A percentile compares a stretch with the other conserved stretches of the same genome.
These are phyloP conservation scores for Colletotrichum endophyticum DNA, from an alignment of 2,329 filamentous ascomycete genomes.

Conservation along the genomic window DNA sequence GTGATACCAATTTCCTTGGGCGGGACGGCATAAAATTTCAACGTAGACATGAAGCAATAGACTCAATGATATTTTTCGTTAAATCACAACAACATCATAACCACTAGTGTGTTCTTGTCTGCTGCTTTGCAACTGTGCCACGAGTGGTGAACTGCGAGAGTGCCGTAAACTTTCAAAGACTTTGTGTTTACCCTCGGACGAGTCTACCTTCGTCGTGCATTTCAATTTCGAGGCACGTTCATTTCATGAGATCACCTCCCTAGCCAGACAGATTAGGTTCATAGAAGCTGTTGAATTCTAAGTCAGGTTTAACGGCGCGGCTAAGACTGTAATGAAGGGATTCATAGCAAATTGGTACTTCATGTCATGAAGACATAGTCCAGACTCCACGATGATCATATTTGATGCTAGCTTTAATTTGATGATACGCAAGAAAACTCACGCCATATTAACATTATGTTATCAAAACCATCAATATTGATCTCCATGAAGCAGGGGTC, in stretches of 20 bases:
- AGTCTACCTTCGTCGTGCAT: rapidly evolving
- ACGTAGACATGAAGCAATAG: conserved; percentile 2
- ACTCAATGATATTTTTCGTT: neutral
- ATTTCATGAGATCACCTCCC: neutral
- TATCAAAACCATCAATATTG: neutral
- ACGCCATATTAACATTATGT: neutral
- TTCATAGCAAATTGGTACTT: neutral
- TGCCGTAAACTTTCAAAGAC: neutral
- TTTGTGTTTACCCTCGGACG: neutral
- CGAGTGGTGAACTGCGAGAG: neutral
- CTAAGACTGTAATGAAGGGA: neutral
- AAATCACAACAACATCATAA: neutral
- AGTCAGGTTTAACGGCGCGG: neutral
- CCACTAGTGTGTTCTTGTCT: rapidly evolving
- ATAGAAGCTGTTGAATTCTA: neutral
- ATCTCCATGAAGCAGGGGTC: neutral
- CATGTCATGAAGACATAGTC: neutral
- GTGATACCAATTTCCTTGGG: neutral
- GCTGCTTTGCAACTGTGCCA: neutral
- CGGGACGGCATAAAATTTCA: neutral
- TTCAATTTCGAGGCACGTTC: neutral
- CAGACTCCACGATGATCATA: neutral
- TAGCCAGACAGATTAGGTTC: rapidly evolving
- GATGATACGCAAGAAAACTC: neutral
- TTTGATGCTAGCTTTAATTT: neutral